Evolutionary conservation across 371 early-diverging fungal species (phyloP).

Genomic region (Mucor velutinosus): DNA sequence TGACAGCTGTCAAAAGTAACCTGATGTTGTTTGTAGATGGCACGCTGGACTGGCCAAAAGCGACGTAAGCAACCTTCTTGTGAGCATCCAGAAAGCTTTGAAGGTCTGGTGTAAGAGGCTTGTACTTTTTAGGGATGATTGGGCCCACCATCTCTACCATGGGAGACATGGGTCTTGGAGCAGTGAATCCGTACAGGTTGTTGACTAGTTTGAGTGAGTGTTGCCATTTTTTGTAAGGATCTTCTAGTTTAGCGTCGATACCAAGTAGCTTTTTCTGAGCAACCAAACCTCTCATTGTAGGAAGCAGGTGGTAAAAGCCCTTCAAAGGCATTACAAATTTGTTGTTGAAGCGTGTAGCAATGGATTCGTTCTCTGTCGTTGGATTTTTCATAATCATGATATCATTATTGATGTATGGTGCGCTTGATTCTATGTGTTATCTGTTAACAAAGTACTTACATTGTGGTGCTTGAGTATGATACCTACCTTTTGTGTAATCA

Average conservation of each 20-base stretch:
- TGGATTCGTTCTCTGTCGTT: constrained; percentile 15
- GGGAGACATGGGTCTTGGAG: constrained; percentile 35
- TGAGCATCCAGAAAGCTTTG: constrained; percentile 3
- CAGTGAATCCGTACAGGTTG: constrained; percentile 26
- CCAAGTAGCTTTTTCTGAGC: background rate
- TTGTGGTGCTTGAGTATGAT: background rate
- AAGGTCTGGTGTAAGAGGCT: constrained; percentile 11
- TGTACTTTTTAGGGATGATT: constrained; percentile 26
- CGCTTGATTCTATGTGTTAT: constrained; percentile 14
- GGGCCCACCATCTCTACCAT: constrained; percentile 45
- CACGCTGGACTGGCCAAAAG: constrained; percentile 31
- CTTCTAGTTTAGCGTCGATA: background rate
- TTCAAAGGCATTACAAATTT: constrained; percentile 13
- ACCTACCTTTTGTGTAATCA: background rate
- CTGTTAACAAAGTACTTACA: background rate
- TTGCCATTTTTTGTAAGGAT: background rate
- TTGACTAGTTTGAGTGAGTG: constrained; percentile 33
- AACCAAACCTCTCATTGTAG: background rate
- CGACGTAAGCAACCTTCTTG: constrained; percentile 28
- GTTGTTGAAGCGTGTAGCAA: constrained; percentile 19
- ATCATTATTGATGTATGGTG: constrained; percentile 30
- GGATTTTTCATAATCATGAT: constrained; percentile 3
- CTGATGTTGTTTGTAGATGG: constrained; percentile 5
- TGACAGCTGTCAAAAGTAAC: constrained; percentile 23
- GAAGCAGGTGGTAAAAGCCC: background rate